phyloP scores from a whole-genome alignment of 1,139 yeast genomes.

The Debaryomycetaceae sp. region DNA sequence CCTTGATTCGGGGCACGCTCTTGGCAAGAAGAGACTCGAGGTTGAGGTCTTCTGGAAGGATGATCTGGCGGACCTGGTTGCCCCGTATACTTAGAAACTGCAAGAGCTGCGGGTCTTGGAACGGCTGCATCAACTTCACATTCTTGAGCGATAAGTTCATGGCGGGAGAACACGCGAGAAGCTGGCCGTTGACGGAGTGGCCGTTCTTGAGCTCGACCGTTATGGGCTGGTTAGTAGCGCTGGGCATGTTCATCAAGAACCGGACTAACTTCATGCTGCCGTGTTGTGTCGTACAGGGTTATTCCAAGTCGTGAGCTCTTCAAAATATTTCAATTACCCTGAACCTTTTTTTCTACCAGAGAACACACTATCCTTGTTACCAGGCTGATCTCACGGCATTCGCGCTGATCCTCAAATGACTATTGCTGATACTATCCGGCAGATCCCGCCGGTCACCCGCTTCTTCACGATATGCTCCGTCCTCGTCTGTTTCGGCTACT shows the following conservation, averaged over 20 bases:
- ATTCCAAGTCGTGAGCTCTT: no score
- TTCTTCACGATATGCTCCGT: constrained; percentile 31
- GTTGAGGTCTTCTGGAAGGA: constrained; percentile 82
- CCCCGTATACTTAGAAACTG: constrained; percentile 86
- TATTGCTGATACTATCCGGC: constrained; percentile 19
- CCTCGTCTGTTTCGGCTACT: constrained; percentile 11
- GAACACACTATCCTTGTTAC: no score
- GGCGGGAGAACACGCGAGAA: constrained; percentile 77
- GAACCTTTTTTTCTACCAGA: no score
- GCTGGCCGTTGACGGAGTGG: constrained; percentile 30
- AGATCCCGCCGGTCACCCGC: constrained; percentile 38
- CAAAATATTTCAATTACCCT: no score
- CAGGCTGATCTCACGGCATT: no score
- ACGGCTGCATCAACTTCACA: constrained; percentile 64
- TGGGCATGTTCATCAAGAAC: constrained; percentile 71
- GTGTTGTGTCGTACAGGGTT: no score
- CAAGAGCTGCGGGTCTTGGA: constrained; percentile 61
- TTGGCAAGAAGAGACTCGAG: constrained; percentile 59
- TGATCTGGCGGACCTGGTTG: constrained; percentile 73
- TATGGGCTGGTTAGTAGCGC: constrained; percentile 66
- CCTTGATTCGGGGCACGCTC: constrained; percentile 26
- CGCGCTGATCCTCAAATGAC: constrained; percentile 3
- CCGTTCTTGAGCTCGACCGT: constrained; percentile 93
- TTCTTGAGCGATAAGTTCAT: constrained; percentile 86
- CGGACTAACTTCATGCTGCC: constrained; percentile 39